Percentiles rank a stretch among this genome's conserved stretches.
These are phyloP conservation scores for Diaporthe eres DNA, from an alignment of 2,329 filamentous ascomycete genomes.

Conservation along the genomic window DNA sequence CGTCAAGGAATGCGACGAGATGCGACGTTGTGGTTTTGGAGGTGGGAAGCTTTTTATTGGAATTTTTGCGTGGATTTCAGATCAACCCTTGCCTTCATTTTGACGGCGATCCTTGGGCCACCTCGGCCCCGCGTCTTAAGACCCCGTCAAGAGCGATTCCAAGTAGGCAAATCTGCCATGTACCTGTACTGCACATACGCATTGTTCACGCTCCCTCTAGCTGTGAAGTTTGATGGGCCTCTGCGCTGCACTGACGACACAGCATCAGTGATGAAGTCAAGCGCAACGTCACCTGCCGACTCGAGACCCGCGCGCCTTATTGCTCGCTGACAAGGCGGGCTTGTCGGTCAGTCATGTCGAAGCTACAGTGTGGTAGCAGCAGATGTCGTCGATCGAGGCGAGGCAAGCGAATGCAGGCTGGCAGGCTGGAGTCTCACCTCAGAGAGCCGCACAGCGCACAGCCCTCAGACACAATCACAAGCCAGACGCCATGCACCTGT, in stretches of 20 bases:
- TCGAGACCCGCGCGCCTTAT: slow-evolving; percentile 27
- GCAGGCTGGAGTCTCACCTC: neutral
- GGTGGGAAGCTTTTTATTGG: neutral
- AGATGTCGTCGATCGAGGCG: slow-evolving; percentile 10
- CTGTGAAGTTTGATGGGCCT: slow-evolving; percentile 27
- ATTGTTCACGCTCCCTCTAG: slow-evolving; percentile 10
- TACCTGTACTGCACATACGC: slow-evolving; percentile 19
- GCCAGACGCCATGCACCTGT: slow-evolving; percentile 28
- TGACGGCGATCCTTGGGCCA: slow-evolving; percentile 28
- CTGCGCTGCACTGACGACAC: slow-evolving; percentile 1
- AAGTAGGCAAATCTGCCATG: neutral
- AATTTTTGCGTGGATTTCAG: neutral
- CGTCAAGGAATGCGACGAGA: slow-evolving; percentile 4
- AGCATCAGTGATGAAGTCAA: slow-evolving; percentile 27
- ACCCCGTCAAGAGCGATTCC: slow-evolving; percentile 1
- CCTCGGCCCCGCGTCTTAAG: slow-evolving; percentile 30
- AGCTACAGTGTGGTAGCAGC: slow-evolving; percentile 28
- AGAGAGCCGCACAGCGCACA: slow-evolving; percentile 15
- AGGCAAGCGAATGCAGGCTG: neutral
- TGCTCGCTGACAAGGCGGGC: slow-evolving; percentile 6
- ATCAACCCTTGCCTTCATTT: slow-evolving; percentile 20
- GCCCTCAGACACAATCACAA: slow-evolving; percentile 30
- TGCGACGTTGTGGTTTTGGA: slow-evolving; percentile 21
- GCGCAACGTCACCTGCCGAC: slow-evolving; percentile 26
- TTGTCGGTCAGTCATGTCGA: slow-evolving; percentile 29